Evolutionary conservation across 139 green algal genomes (phyloP).

Genomic region (Haematococcus sp.): DNA sequence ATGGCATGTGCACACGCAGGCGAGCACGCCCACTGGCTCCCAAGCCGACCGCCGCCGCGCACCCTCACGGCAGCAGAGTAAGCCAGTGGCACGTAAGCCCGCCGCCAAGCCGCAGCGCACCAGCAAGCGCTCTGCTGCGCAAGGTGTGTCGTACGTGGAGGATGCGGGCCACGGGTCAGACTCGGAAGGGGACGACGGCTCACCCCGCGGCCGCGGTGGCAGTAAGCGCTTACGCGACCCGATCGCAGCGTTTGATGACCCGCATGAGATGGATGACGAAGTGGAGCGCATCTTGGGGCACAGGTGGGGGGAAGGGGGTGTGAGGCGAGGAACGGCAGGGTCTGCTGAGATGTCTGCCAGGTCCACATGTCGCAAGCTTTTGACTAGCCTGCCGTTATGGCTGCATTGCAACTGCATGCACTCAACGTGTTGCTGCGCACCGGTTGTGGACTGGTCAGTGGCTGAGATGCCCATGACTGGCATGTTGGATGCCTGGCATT

Average conservation of each 20-base stretch:
- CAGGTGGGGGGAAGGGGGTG: conserved; percentile 31
- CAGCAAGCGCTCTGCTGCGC: conserved; percentile 23
- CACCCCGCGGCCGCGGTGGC: not conserved
- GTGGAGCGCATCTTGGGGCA: conserved; percentile 68
- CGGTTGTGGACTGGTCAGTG: not conserved
- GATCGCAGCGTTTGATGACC: conserved; percentile 48
- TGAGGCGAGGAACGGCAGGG: not conserved
- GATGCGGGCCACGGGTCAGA: conserved; percentile 2
- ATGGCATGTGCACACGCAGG: not conserved
- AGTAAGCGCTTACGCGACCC: conserved; percentile 20
- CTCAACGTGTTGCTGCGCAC: not conserved
- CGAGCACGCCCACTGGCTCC: not conserved
- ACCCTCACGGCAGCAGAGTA: not conserved
- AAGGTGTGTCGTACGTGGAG: conserved; percentile 29
- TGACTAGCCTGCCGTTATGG: not conserved
- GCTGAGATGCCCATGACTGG: not conserved
- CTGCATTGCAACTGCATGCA: not conserved
- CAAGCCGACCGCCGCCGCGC: not conserved
- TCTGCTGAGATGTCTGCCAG: no score
- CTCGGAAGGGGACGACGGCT: not conserved
- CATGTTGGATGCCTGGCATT: not conserved
- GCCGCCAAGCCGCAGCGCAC: conserved; percentile 5
- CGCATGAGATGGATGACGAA: conserved; percentile 58
- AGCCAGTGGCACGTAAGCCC: not conserved
- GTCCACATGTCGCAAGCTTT: not conserved